Conservation (phyloP, 2,329 filamentous ascomycete genomes). For the Macroventuria anomochaeta region DNA sequence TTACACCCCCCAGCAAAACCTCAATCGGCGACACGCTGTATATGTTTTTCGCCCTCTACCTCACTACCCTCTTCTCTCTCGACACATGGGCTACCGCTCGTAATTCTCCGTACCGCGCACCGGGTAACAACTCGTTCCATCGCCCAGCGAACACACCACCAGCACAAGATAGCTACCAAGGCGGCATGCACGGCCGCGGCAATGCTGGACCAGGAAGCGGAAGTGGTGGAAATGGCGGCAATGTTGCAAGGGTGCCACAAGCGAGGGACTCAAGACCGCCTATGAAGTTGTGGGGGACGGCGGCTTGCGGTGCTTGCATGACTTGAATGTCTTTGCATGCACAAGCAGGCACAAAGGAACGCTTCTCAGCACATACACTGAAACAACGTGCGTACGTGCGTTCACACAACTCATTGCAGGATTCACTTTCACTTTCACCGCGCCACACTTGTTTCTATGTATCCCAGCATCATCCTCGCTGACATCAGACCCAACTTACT, state of each 20-base stretch:
- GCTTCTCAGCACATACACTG: no score
- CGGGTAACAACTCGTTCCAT: constrained; percentile 27
- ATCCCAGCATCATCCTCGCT: background rate
- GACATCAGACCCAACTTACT: no score
- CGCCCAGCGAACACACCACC: constrained; percentile 31
- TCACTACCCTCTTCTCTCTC: constrained; percentile 50
- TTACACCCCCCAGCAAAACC: constrained; percentile 14
- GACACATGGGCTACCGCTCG: constrained; percentile 47
- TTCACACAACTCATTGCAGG: no score
- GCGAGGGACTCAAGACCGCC: constrained; percentile 37
- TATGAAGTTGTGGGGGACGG: constrained; percentile 35
- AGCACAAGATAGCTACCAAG: constrained; percentile 38
- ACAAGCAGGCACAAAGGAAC: no score
- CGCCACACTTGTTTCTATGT: no score
- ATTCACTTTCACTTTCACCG: background rate
- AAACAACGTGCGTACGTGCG: no score
- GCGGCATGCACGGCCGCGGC: constrained; percentile 38
- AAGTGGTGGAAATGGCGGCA: constrained; percentile 18
- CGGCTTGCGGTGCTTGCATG: constrained; percentile 42
- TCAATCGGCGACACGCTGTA: constrained; percentile 28
- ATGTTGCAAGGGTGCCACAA: constrained; percentile 29
- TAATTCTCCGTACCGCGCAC: constrained; percentile 40
- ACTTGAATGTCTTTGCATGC: background rate
- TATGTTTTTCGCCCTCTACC: constrained; percentile 48
- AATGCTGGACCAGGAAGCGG: constrained; percentile 27